phyloP scores from a whole-genome alignment of 2,329 filamentous ascomycete genomes.

The Curvularia sp. region DNA sequence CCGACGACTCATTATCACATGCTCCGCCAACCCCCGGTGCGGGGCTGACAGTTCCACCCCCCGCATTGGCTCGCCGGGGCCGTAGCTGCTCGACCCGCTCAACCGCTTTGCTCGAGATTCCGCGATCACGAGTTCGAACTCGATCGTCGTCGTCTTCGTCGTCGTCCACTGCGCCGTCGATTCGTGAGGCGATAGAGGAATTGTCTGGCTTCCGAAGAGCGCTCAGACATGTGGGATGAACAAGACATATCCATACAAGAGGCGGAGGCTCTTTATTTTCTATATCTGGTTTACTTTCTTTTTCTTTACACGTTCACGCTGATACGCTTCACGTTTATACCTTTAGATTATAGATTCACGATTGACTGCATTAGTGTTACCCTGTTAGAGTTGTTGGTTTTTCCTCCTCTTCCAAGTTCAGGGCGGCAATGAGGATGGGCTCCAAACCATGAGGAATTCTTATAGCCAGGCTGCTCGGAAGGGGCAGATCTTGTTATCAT shows the following conservation, averaged over 20 bases:
- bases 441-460: not conserved
- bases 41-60: slow-evolving; percentile 4
- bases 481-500: not conserved
- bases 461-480: not conserved
- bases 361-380: not conserved
- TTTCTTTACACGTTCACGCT: not conserved
- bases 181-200: slow-evolving; percentile 16
- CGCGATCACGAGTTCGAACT: slow-evolving; percentile 4
- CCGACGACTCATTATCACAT: slow-evolving; percentile 12
- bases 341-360: not conserved
- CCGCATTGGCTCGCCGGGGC: slow-evolving; percentile 5
- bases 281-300: not conserved
- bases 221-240: slow-evolving; percentile 18
- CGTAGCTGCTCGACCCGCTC: slow-evolving; percentile 14
- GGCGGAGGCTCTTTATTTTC: not conserved
- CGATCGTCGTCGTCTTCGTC: slow-evolving; percentile 17
- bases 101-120: slow-evolving; percentile 11
- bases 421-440: not conserved
- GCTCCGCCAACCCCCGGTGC: slow-evolving; percentile 11
- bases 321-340: not conserved
- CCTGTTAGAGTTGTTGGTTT: not conserved
- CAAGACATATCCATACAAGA: not conserved
- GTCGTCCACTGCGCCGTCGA: not conserved
- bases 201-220: slow-evolving; percentile 19
- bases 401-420: not conserved